phyloP scores from a whole-genome alignment of 139 green algal species.

The Trebouxia sp. region DNA sequence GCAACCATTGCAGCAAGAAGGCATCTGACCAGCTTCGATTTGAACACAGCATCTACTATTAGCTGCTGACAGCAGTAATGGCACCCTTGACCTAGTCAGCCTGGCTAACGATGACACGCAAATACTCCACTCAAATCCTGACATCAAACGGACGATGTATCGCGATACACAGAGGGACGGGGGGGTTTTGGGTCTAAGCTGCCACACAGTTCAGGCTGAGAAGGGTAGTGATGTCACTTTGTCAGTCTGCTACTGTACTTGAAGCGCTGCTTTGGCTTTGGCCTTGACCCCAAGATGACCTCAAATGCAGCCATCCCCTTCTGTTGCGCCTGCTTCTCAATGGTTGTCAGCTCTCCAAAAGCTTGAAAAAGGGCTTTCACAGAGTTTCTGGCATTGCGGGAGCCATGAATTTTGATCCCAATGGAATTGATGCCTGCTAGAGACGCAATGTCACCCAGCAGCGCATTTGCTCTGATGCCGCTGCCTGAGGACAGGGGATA shows the following conservation, averaged over 20 bases:
- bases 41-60: too few species aligned
- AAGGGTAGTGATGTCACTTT: background rate
- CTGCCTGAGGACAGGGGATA: background rate
- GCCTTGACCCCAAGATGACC: conserved; percentile 3
- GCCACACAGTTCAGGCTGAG: too few species aligned
- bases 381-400: conserved; percentile 20
- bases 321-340: background rate
- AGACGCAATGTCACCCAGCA: background rate
- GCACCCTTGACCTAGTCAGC: too few species aligned
- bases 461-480: background rate
- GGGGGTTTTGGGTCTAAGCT: too few species aligned
- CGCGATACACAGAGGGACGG: too few species aligned
- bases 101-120: too few species aligned
- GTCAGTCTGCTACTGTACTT: background rate
- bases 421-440: conserved; percentile 19
- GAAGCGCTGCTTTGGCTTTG: background rate
- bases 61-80: too few species aligned
- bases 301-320: conserved; percentile 11
- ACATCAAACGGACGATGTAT: too few species aligned
- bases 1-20: too few species aligned
- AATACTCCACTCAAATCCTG: too few species aligned
- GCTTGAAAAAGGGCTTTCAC: conserved; percentile 18
- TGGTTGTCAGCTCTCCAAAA: background rate
- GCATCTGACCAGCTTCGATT: too few species aligned
- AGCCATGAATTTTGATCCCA: conserved; percentile 25